phyloP scores from a whole-genome alignment of 1,284 basidiomycete genomes.

The Pyrrhoderma lamaoense region DNA sequence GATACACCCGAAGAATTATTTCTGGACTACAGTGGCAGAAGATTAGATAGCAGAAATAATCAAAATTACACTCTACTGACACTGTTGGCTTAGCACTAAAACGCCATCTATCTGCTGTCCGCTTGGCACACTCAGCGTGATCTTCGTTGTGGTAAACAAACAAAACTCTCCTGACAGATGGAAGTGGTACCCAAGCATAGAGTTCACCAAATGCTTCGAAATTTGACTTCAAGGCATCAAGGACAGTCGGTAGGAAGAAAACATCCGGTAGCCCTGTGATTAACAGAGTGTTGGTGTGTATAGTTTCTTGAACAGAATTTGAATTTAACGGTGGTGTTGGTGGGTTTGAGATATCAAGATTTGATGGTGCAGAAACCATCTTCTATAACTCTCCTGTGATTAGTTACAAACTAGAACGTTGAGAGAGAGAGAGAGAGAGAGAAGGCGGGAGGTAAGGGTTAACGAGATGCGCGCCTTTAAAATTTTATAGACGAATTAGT shows the following conservation, averaged over 20 bases:
- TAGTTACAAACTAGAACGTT: too few species aligned
- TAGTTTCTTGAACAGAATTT: neutral
- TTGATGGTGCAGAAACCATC: neutral
- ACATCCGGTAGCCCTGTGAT: constrained; percentile 55
- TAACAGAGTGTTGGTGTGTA: constrained; percentile 60
- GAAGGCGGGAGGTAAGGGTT: too few species aligned
- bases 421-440: too few species aligned
- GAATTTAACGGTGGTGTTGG: constrained; percentile 18
- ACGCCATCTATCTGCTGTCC: constrained; percentile 51
- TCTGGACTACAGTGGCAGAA: constrained; percentile 32
- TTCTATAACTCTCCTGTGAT: neutral
- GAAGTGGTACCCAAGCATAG: constrained; percentile 81
- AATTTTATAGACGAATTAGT: too few species aligned
- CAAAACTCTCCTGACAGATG: constrained; percentile 74
- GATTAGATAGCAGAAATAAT: constrained; percentile 11
- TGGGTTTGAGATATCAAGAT: constrained; percentile 6
- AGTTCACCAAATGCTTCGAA: constrained; percentile 71
- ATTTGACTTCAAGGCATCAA: constrained; percentile 59
- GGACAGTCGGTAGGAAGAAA: constrained; percentile 63
- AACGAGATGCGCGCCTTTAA: too few species aligned
- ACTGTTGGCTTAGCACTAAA: constrained; percentile 43
- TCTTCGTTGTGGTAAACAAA: constrained; percentile 66
- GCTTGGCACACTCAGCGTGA: constrained; percentile 59
- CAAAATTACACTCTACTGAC: constrained; percentile 32
- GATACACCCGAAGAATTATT: constrained; percentile 66